phyloP scores from a whole-genome alignment of 176 grass and related monocot species.

The Elymus sibiricus region DNA sequence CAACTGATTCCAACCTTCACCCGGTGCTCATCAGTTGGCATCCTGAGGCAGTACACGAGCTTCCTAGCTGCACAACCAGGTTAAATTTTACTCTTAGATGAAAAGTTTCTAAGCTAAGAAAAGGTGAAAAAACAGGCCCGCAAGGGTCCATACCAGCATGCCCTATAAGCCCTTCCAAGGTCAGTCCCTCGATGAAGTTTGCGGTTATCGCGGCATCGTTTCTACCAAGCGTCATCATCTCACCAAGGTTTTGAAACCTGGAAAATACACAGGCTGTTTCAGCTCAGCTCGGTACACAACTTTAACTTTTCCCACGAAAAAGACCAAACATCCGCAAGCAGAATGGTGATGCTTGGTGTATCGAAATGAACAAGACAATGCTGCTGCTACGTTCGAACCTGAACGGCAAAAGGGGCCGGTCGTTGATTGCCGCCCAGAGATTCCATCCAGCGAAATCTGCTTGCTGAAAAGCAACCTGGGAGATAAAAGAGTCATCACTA shows the following conservation, averaged over 20 bases:
- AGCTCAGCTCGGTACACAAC: not conserved
- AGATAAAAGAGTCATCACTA: not conserved
- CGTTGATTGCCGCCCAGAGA: conserved; percentile 95
- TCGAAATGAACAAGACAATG: not conserved
- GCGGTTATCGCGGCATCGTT: conserved; percentile 79
- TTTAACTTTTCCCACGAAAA: not conserved
- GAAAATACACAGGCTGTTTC: conserved; percentile 9
- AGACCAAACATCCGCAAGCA: not conserved
- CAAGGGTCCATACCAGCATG: conserved; percentile 66
- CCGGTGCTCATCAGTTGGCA: conserved; percentile 91
- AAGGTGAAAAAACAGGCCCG: not conserved
- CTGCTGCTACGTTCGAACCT: conserved; percentile 38
- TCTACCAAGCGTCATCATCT: conserved; percentile 96
- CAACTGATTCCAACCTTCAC: conserved; percentile 93
- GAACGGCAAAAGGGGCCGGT: conserved; percentile 80
- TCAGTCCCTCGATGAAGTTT: conserved; percentile 86
- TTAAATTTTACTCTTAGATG: not conserved
- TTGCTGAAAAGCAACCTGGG: conserved; percentile 95
- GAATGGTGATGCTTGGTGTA: not conserved
- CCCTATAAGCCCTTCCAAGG: conserved; percentile 83
- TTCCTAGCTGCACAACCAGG: conserved; percentile 67
- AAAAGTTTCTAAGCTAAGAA: not conserved
- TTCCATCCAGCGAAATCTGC: conserved; percentile 95
- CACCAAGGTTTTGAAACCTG: conserved; percentile 96
- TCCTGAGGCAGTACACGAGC: conserved; percentile 79